Percentiles rank a stretch among this genome's conserved stretches.
Conservation (phyloP, 2,329 filamentous ascomycete species). For the Thermomyces lanuginosus region DNA sequence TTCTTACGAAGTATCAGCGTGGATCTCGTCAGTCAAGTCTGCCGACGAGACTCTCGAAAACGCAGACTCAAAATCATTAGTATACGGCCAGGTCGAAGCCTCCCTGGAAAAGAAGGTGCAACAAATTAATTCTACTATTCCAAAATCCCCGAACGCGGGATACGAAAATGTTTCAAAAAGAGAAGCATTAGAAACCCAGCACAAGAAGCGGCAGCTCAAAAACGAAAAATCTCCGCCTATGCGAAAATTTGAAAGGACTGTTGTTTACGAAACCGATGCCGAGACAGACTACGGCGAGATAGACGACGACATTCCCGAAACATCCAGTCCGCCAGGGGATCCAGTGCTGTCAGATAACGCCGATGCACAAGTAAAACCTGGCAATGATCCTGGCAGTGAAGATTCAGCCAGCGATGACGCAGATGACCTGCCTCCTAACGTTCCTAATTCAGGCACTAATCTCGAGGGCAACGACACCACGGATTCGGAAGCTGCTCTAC, state of each 20-base stretch:
- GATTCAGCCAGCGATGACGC: constrained; percentile 13
- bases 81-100: not conserved
- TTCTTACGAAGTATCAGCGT: constrained; percentile 9
- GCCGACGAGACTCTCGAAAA: constrained; percentile 1
- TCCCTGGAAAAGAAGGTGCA: not conserved
- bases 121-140: not conserved
- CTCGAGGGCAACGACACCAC: constrained; percentile 10
- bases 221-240: constrained; percentile 3
- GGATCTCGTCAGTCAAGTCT: constrained; percentile 1
- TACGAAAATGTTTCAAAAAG: too few species aligned
- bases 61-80: not conserved
- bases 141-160: constrained; percentile 1
- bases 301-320: constrained; percentile 10
- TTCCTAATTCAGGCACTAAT: constrained; percentile 10
- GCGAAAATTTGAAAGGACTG: constrained; percentile 13
- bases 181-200: too few species aligned
- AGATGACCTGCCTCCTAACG: constrained; percentile 17
- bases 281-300: constrained; percentile 21
- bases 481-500: constrained; percentile 14
- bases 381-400: constrained; percentile 3
- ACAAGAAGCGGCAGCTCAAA: too few species aligned
- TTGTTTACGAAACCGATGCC: constrained; percentile 29
- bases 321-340: not conserved
- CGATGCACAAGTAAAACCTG: not conserved
- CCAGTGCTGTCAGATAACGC: constrained; percentile 2